A percentile compares a stretch with the other conserved stretches of the same genome.
Conservation (phyloP, 371 early-diverging fungal species). For the Mortierella sp. region DNA sequence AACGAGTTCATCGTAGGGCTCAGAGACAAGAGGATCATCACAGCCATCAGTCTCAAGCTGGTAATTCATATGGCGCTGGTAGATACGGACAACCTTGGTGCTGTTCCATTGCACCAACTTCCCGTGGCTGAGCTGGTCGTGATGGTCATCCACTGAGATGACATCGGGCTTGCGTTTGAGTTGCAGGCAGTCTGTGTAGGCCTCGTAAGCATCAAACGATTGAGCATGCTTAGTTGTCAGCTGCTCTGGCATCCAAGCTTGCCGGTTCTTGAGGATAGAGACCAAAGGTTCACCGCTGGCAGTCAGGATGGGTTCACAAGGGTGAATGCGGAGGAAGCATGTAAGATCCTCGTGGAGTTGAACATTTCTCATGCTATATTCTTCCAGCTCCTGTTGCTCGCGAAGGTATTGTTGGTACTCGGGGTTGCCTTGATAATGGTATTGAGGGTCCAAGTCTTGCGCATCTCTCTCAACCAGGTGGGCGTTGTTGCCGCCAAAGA, state of each 20-base stretch:
- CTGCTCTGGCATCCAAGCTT: constrained; percentile 1
- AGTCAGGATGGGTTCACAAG: background rate
- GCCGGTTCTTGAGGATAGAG: constrained; percentile 16
- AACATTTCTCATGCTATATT: background rate
- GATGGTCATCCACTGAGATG: background rate
- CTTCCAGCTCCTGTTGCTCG: background rate
- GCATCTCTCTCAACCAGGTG: constrained; percentile 14
- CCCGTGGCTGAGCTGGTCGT: background rate
- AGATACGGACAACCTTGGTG: constrained; percentile 19
- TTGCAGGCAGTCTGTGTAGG: constrained; percentile 11
- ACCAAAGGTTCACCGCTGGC: background rate
- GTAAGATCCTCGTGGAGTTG: constrained; percentile 3
- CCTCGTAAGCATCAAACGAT: constrained; percentile 11
- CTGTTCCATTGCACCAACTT: constrained; percentile 23
- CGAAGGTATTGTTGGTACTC: background rate
- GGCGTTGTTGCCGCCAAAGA: background rate
- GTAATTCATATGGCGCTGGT: constrained; percentile 13
- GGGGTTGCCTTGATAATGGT: too few species aligned
- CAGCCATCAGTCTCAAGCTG: background rate
- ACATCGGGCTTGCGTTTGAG: background rate
- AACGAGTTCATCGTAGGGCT: constrained; percentile 11
- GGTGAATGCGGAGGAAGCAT: background rate
- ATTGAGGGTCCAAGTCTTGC: background rate
- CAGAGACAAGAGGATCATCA: background rate
- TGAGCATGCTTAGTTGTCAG: background rate